These are phyloP conservation scores for Senecio squalidus DNA, from an alignment of 140 eudicot species.

Conservation along the genomic window DNA sequence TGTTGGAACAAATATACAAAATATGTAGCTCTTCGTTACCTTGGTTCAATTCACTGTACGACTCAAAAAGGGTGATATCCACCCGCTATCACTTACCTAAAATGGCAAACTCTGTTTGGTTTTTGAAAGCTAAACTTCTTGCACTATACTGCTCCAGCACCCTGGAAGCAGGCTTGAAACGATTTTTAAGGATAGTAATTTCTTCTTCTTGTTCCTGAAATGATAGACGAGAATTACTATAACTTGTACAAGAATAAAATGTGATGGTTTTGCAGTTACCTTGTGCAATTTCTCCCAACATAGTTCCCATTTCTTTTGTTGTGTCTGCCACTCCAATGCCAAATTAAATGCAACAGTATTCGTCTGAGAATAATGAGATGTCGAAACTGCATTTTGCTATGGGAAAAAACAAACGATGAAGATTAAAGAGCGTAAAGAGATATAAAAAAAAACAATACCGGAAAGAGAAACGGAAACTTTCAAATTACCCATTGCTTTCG, in stretches of 20 bases:
- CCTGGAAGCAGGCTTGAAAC: conserved; percentile 10
- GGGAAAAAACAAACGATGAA: neutral
- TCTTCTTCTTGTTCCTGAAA: conserved; percentile 37
- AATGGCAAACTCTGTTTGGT: neutral
- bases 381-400: conserved; percentile 51
- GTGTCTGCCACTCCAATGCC: conserved; percentile 50
- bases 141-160: neutral
- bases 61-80: neutral
- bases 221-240: neutral
- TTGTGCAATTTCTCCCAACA: conserved; percentile 43
- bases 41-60: neutral
- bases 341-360: conserved; percentile 53
- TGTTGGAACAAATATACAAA: neutral
- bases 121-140: neutral
- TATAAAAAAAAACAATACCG: neutral
- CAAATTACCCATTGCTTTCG: conserved; percentile 26
- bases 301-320: conserved; percentile 26
- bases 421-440: neutral
- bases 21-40: neutral
- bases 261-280: conserved; percentile 28
- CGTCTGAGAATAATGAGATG: conserved; percentile 55
- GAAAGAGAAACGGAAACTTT: neutral
- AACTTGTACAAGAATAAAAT: neutral
- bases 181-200: conserved; percentile 14
- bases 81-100: neutral